Base-by-base conservation (phyloP, 2,329 filamentous ascomycete species). In the Aspergillus ochraceoroseus region DNA sequence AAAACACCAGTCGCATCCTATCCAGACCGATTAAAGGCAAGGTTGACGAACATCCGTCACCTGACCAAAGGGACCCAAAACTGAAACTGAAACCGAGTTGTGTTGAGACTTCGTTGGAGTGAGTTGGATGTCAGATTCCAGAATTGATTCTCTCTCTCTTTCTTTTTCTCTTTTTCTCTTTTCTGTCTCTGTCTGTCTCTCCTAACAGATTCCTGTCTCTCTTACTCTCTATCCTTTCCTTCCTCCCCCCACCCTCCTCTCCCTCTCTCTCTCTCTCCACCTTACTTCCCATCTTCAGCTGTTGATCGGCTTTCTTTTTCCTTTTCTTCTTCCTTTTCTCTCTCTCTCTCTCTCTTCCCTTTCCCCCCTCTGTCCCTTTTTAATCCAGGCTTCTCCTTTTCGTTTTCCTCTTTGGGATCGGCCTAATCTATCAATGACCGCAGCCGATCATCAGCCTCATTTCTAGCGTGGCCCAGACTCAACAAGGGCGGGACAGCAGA, bases 401-500 rank as follows among this genome's bases (percentile, higher is more conserved):
- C n/a, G n/a, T n/a, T n/a, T n/a, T n/a, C n/a, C n/a, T n/a, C n/a
- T n/a, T n/a, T n/a, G n/a, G n/a, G 33, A 20, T 31, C 28, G 31
- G 17, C 22, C 12, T 33, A 14, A n/a, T 37, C 29, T 11, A 34
- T 46, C 40, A 20, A 20, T 23, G 32, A 43, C 43, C 40, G 17
- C 28, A 29, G 35, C 35, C 28, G 35, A 36, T 46, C 39, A 32
- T 27, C 39, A 37, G 36, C 35, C 36, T 43, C 33, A 32, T 34
- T 22, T 31, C 38, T 34, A 32, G 29, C 17, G 41, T 34, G 32
- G 40, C 29, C 44, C 36, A 46, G 39, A 39, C 35, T 42, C 14
- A 12, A 41, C 31, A 14, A 38, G 32, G 28, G 32, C 40, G 22
- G 32, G 23, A 34, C 44, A 40, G 32, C 12, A 43, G 39, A 43